A percentile compares a stretch with the other conserved stretches of the same genome.
These are phyloP conservation scores for Entophlyctis luteolus DNA, from an alignment of 192 early-diverging fungal species.

Conservation along the genomic window DNA sequence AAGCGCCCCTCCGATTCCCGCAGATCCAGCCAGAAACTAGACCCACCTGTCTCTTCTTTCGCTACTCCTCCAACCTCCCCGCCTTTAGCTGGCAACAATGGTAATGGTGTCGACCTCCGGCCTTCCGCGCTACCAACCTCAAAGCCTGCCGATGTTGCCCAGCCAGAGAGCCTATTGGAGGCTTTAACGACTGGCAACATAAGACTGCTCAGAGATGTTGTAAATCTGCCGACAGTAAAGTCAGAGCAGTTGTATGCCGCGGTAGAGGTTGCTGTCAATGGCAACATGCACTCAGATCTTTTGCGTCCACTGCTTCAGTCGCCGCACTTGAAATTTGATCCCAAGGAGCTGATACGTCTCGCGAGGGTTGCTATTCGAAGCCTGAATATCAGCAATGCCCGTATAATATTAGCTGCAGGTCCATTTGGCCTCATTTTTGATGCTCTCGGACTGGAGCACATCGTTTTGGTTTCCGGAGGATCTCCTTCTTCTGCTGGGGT, in stretches of 20 bases:
- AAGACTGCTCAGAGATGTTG: no score
- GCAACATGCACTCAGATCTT: background rate
- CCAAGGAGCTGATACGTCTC: background rate
- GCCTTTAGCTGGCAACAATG: background rate
- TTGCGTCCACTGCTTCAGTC: no score
- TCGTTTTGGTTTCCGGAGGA: background rate
- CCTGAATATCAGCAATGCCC: background rate
- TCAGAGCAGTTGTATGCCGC: no score
- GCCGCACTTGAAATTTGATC: background rate
- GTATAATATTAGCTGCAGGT: background rate
- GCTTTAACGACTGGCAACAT: no score
- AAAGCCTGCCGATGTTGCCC: background rate
- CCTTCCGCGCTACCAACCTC: background rate
- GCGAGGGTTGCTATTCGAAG: background rate
- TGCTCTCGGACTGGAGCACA: constrained; percentile 10
- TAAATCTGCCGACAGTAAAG: no score
- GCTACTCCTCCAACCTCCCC: background rate
- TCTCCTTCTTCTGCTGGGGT: background rate
- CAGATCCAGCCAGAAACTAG: background rate
- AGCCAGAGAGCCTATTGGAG: no score
- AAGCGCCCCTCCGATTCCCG: background rate
- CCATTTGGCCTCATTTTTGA: constrained; percentile 11
- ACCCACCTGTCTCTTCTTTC: background rate
- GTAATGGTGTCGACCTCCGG: background rate
- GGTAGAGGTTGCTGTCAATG: background rate